A percentile compares a stretch with the other conserved stretches of the same genome.
phyloP scores from a whole-genome alignment of 352 stramenopile genomes.

The Phytophthora pseudosyringae region DNA sequence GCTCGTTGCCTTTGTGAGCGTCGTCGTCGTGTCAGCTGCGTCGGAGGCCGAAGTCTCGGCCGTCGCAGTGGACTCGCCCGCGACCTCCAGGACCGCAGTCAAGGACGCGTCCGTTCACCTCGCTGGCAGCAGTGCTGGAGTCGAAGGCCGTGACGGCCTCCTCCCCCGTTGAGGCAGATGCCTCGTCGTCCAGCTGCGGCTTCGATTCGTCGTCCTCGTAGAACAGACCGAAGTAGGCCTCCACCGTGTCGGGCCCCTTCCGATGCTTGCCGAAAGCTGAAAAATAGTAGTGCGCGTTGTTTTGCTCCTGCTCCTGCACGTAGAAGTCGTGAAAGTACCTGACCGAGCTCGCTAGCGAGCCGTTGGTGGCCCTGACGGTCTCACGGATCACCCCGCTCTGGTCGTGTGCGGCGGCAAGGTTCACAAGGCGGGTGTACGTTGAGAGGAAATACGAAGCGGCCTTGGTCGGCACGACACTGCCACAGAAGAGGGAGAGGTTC shows the following conservation, averaged over 20 bases:
- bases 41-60: neutral
- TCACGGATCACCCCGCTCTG: conserved; percentile 66
- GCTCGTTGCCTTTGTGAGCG: conserved; percentile 1
- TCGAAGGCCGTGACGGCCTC: neutral
- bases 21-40: conserved; percentile 4
- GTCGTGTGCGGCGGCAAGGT: conserved; percentile 40
- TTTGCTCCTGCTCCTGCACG: conserved; percentile 41
- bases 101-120: conserved; percentile 9
- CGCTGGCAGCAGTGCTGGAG: neutral
- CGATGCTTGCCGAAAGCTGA: conserved; percentile 60
- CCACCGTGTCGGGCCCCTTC: conserved; percentile 50
- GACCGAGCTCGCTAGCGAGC: conserved; percentile 47
- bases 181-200: conserved; percentile 13
- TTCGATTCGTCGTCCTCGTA: conserved; percentile 54
- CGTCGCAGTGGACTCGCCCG: neutral
- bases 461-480: conserved; percentile 36
- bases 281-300: conserved; percentile 74
- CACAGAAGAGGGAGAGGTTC: conserved; percentile 82
- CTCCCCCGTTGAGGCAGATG: neutral
- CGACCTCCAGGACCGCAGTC: neutral
- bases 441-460: conserved; percentile 5
- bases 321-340: conserved; percentile 77
- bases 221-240: conserved; percentile 68
- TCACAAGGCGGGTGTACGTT: conserved; percentile 26
- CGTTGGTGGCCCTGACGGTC: conserved; percentile 61